Evolutionary conservation across 495 filamentous ascomycete genomes (phyloP).

Genomic region (Aspergillus asperescens): DNA sequence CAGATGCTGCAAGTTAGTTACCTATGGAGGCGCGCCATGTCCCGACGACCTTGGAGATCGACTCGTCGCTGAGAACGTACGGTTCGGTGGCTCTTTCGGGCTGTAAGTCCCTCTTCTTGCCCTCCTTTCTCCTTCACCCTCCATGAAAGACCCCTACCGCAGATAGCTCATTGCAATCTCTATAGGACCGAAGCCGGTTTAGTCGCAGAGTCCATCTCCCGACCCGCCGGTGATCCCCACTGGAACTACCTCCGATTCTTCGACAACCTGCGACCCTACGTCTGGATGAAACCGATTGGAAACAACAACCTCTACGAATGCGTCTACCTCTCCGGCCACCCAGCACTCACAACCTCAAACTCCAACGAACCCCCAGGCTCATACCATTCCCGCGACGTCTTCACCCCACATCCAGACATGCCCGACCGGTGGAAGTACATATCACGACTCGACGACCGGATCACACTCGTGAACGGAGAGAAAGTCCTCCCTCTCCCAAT

Average conservation of each 20-base stretch:
- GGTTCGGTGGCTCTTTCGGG: slow-evolving; percentile 48
- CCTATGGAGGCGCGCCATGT: slow-evolving; percentile 48
- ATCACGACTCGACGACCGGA: slow-evolving; percentile 55
- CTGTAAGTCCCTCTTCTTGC: slow-evolving; percentile 26
- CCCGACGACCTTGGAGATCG: slow-evolving; percentile 55
- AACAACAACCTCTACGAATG: slow-evolving; percentile 45
- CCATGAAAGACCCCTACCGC: too few relatives aligned
- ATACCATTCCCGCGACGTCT: slow-evolving; percentile 57
- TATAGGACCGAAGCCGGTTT: slow-evolving; percentile 52
- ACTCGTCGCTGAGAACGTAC: slow-evolving; percentile 44
- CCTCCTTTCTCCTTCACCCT: too few relatives aligned
- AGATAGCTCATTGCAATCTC: too few relatives aligned
- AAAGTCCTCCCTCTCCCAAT: slow-evolving; percentile 62
- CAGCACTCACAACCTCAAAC: slow-evolving; percentile 49
- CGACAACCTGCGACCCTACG: slow-evolving; percentile 39
- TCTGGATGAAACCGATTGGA: slow-evolving; percentile 47
- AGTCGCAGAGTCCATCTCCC: slow-evolving; percentile 44
- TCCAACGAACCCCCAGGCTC: slow-evolving; percentile 47
- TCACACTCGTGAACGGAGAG: slow-evolving; percentile 63
- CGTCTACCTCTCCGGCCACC: slow-evolving; percentile 47
- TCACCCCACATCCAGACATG: slow-evolving; percentile 54
- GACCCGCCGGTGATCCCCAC: slow-evolving; percentile 40
- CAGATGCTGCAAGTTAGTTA: slow-evolving; percentile 41
- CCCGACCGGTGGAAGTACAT: slow-evolving; percentile 60
- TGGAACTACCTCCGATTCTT: slow-evolving; percentile 53